phyloP scores from a whole-genome alignment of 306 rosid species.

The Malus sieversii region DNA sequence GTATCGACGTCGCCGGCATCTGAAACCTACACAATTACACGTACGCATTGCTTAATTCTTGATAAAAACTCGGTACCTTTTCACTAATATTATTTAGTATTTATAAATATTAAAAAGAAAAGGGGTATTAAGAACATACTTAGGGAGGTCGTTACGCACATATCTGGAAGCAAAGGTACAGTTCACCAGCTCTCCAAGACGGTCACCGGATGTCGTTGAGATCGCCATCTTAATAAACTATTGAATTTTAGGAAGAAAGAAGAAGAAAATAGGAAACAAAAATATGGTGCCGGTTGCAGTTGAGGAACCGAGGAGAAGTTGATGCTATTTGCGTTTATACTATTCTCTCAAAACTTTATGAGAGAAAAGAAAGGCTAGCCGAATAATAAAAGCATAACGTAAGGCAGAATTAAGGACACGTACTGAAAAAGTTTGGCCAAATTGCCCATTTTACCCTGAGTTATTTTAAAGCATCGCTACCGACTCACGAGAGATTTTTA shows the following conservation, averaged over 20 bases:
- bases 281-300: not conserved
- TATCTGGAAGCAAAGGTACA: slow-evolving; percentile 68
- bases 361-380: too few species aligned
- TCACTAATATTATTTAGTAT: not conserved
- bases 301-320: not conserved
- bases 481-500: too few species aligned
- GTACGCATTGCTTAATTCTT: not conserved
- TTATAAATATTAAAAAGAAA: too few species aligned
- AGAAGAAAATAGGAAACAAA: not conserved
- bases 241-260: not conserved
- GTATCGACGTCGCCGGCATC: slow-evolving; percentile 25
- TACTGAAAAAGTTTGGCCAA: not conserved
- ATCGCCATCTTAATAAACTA: slow-evolving; percentile 28
- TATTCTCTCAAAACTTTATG: too few species aligned
- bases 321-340: not conserved
- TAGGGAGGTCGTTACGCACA: slow-evolving; percentile 34
- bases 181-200: slow-evolving; percentile 12
- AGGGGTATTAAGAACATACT: slow-evolving; percentile 13
- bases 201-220: slow-evolving; percentile 27
- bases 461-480: not conserved
- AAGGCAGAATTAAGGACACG: not conserved
- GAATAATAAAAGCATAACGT: too few species aligned
- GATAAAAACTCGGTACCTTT: too few species aligned
- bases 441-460: not conserved
- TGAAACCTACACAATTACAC: slow-evolving; percentile 16